phyloP scores from a whole-genome alignment of 176 grass and related monocot species.

The Puya raimondii region DNA sequence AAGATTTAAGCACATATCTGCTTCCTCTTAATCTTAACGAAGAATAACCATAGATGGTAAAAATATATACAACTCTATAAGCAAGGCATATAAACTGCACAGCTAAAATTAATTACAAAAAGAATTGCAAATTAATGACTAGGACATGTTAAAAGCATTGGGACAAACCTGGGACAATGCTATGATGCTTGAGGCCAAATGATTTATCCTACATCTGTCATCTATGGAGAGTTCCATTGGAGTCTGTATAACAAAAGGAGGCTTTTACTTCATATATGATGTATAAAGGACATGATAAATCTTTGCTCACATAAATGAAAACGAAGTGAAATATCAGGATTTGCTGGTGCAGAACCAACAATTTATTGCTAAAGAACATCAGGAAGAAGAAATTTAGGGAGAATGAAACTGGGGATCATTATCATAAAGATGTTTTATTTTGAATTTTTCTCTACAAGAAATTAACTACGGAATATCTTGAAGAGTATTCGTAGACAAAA shows the following conservation, averaged over 20 bases:
- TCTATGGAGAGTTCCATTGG: slow-evolving; percentile 40
- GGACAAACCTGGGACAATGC: slow-evolving; percentile 50
- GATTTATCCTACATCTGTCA: slow-evolving; percentile 82
- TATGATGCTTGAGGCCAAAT: slow-evolving; percentile 62
- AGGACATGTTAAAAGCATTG: background rate
- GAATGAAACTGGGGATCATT: no score
- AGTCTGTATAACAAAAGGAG: slow-evolving; percentile 50
- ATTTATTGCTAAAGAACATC: no score
- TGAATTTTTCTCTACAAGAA: no score
- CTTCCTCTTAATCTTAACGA: background rate
- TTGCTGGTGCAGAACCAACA: no score
- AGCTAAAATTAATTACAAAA: no score
- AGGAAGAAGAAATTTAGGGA: no score
- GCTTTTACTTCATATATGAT: background rate
- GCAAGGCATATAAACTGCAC: no score
- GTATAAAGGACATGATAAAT: background rate
- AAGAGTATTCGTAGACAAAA: background rate
- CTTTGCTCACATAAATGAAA: background rate
- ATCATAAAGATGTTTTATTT: no score
- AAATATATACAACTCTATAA: no score
- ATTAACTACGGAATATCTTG: no score
- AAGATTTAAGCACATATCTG: background rate
- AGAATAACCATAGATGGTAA: background rate
- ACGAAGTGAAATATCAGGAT: no score
- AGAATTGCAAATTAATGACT: background rate